Evolutionary conservation across 2,329 filamentous ascomycete genomes (phyloP), one percentile per base, ranked within the genome.

Genomic region (Penicillium sp.): DNA sequence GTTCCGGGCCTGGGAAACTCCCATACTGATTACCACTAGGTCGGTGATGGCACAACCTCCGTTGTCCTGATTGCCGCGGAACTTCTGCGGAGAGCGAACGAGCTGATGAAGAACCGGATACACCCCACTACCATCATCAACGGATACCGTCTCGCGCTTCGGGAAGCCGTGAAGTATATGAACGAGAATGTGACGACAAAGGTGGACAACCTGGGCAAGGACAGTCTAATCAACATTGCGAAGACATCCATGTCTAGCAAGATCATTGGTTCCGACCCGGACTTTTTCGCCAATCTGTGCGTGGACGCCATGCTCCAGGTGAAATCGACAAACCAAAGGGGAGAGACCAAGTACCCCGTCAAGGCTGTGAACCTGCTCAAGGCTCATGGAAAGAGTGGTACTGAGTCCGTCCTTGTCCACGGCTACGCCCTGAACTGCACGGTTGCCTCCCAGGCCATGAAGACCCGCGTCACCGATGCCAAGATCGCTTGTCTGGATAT

Each of bases 161-260:
- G 94, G 68, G 94, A 99, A 80, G 94, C 94, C 52, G 88, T 99
- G 71, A 95, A 96, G 78, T 99, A 97, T 78, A 95, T 99, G 88
- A 93, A 91, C 77, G 94, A 99, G 76, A 96, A 97, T 74, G 88
- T 99, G 74, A 93, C 90, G 80, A 90, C 91, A 67, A 96, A 95
- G 78, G 93, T 97, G 51, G 93, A 97, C 68, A 85, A 88, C 54
- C 84, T 99, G 48, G 92, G 91, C 54, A 87, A 90, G 55, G 94
- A 97, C 58, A 94, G 90, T 54, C 84, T 99, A 62, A 75, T 97
- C 68, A 97, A 85, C 77, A 97, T 99, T 71, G 94, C 94, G 57
- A 97, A 93, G 80, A 99, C 94, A 17, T 97, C 92, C 68, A 99
- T 99, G 93, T 97, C 92, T 46, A 96, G 90, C 81, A 99, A 99